phyloP scores from a whole-genome alignment of 192 early-diverging fungal species.

The Allomyces macrogynus region DNA sequence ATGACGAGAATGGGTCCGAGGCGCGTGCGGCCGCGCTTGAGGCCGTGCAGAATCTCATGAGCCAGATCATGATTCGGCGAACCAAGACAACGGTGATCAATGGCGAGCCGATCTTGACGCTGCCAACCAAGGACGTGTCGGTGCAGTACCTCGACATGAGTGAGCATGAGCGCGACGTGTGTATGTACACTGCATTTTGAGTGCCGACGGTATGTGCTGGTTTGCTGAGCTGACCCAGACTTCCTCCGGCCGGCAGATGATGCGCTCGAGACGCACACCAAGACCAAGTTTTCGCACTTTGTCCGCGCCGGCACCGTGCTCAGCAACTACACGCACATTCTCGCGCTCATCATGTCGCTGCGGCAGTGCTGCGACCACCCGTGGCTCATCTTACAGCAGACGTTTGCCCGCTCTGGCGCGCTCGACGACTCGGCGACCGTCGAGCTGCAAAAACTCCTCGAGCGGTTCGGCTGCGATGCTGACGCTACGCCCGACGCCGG shows the following conservation, averaged over 20 bases:
- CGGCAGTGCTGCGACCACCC: slow-evolving; percentile 55
- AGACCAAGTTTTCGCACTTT: slow-evolving; percentile 37
- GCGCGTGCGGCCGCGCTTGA: slow-evolving; percentile 14
- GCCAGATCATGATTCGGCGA: slow-evolving; percentile 54
- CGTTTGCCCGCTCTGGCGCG: too few relatives aligned
- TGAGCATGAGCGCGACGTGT: slow-evolving; percentile 43
- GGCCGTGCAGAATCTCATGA: slow-evolving; percentile 45
- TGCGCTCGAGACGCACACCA: slow-evolving; percentile 40
- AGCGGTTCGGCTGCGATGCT: too few relatives aligned
- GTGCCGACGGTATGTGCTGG: not conserved
- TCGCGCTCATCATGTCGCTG: slow-evolving; percentile 36
- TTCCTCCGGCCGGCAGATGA: slow-evolving; percentile 9
- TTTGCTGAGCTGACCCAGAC: too few relatives aligned
- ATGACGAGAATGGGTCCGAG: slow-evolving; percentile 9
- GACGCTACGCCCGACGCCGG: too few relatives aligned
- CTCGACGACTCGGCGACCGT: too few relatives aligned
- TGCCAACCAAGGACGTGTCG: slow-evolving; percentile 43
- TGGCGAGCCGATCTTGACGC: slow-evolving; percentile 54
- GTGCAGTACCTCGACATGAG: slow-evolving; percentile 43
- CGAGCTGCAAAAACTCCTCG: too few relatives aligned
- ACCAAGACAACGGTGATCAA: slow-evolving; percentile 62
- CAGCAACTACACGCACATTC: slow-evolving; percentile 46
- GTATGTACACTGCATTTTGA: not conserved
- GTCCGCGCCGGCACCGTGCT: slow-evolving; percentile 36
- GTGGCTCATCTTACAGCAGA: slow-evolving; percentile 12